Base-by-base conservation (phyloP, 345 rosid species). In the Syzygium aqueum region DNA sequence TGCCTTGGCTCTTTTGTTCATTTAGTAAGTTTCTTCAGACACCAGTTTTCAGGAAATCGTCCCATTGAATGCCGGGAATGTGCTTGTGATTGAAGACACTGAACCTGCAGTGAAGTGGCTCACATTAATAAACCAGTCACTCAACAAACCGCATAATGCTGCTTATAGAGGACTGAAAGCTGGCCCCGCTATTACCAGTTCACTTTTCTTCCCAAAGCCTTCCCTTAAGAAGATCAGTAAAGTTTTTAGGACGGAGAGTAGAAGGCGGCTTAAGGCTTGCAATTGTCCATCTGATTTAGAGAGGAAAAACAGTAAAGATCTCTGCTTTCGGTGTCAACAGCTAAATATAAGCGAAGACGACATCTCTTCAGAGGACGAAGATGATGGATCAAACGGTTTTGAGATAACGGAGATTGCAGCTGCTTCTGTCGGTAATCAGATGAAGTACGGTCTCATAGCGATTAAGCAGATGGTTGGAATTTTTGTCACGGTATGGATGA, bases 401-500 rank as follows among this genome's bases (percentile, higher is more conserved):
- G 88, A 77, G 82, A 85, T 91, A 84, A 56, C 90, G 9, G 95
- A 91, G 84, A 91, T 87, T 78, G 65, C 87, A 63, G 85, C 83
- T 84, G 50, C 84, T 87, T 84, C 14, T 53, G 59, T 33, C 87
- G 88, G 77, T 52, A 92, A 86, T 91, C 90, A 90, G 86, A 92
- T 91, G 93, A 96, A 94, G 88, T 97, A 94, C 87, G 89, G 99
- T 54, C 93, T 97, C 43, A 92, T 97, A 37, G 94, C 96, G 27
- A 94, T 96, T 84, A 97, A 96, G 90, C 98, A 96, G 92, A 97
- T 97, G 99, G 99, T 97, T 33, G 99, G 99, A 54, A 96, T 97
- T 88, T 97, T 97, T 87, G 92, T 95, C 84, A 95, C 97, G 12
- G 93, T 97, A 33, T 97, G 99, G 99, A 94, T 94, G 93, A 92